These are phyloP conservation scores for Aureobasidium melanogenum DNA, from an alignment of 2,329 filamentous ascomycete species.

Conservation along the genomic window DNA sequence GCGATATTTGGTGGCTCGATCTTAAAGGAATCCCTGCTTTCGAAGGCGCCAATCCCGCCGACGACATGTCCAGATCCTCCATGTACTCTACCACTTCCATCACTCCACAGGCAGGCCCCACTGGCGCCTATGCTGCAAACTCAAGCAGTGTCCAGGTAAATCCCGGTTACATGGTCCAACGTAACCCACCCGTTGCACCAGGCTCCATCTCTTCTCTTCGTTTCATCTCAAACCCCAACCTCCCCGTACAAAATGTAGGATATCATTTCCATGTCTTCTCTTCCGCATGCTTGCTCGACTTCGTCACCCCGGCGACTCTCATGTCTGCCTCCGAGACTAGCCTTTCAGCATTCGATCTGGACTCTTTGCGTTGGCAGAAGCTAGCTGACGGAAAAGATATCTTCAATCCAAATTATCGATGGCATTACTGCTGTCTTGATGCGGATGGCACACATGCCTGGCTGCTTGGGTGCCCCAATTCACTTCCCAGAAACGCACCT, in stretches of 20 bases:
- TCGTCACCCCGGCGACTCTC: conserved; percentile 84
- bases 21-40: conserved; percentile 84
- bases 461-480: conserved; percentile 85
- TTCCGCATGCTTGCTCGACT: conserved; percentile 84
- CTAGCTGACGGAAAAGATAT: conserved; percentile 90
- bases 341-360: conserved; percentile 78
- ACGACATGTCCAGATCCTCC: conserved; percentile 21
- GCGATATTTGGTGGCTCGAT: conserved; percentile 96
- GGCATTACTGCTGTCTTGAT: conserved; percentile 97
- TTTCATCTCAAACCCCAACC: conserved; percentile 77
- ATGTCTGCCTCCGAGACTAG: conserved; percentile 83
- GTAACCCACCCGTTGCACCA: conserved; percentile 53
- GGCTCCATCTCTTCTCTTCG: conserved; percentile 84
- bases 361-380: conserved; percentile 85
- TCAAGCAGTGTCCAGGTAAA: conserved; percentile 53
- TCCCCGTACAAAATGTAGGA: conserved; percentile 81
- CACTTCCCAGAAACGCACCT: conserved; percentile 55
- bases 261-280: conserved; percentile 95
- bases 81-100: conserved; percentile 21
- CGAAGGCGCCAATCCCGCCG: conserved; percentile 23
- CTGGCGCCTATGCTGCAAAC: conserved; percentile 60
- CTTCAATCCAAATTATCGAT: conserved; percentile 83
- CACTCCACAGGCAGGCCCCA: conserved; percentile 29
- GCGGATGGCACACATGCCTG: conserved; percentile 93
- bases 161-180: conserved; percentile 34